A percentile compares a stretch with the other conserved stretches of the same genome.
These are phyloP conservation scores for Lactarius evosmus DNA, from an alignment of 768 basidiomycete genomes.

Conservation along the genomic window DNA sequence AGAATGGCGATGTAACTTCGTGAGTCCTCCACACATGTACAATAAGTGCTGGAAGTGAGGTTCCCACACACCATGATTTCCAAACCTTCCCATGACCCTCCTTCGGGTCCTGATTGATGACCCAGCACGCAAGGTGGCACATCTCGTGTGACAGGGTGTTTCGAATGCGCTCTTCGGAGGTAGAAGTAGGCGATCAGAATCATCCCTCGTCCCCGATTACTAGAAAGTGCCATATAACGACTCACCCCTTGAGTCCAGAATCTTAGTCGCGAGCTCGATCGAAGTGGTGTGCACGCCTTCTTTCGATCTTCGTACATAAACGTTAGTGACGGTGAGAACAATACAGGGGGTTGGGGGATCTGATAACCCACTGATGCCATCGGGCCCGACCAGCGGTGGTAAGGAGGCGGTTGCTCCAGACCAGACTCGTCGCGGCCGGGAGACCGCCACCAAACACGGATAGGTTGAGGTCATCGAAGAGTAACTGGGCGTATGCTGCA, in stretches of 20 bases:
- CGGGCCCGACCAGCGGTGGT: constrained; percentile 28
- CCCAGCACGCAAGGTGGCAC: constrained; percentile 88
- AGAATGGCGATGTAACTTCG: neutral
- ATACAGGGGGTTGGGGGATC: neutral
- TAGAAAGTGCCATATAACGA: neutral
- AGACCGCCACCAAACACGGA: constrained; percentile 23
- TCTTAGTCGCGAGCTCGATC: constrained; percentile 81
- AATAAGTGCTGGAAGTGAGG: neutral
- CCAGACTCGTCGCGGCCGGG: constrained; percentile 17
- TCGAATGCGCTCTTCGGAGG: constrained; percentile 62
- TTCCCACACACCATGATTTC: constrained; percentile 57
- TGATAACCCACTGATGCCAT: constrained; percentile 23
- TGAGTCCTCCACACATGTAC: neutral
- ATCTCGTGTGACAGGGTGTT: constrained; percentile 88
- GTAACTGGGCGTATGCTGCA: constrained; percentile 22
- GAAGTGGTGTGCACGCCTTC: constrained; percentile 57
- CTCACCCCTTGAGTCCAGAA: constrained; percentile 72
- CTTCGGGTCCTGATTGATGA: constrained; percentile 65
- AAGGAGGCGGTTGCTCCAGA: constrained; percentile 27
- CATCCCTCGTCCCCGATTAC: neutral
- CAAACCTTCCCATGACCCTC: constrained; percentile 73
- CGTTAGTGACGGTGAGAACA: neutral
- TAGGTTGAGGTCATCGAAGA: constrained; percentile 27
- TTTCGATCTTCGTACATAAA: constrained; percentile 41
- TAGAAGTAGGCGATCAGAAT: neutral